Percentiles rank a stretch among this genome's conserved stretches.
phyloP scores from a whole-genome alignment of 148 eudicot genomes.

The Arctostaphylos glauca region DNA sequence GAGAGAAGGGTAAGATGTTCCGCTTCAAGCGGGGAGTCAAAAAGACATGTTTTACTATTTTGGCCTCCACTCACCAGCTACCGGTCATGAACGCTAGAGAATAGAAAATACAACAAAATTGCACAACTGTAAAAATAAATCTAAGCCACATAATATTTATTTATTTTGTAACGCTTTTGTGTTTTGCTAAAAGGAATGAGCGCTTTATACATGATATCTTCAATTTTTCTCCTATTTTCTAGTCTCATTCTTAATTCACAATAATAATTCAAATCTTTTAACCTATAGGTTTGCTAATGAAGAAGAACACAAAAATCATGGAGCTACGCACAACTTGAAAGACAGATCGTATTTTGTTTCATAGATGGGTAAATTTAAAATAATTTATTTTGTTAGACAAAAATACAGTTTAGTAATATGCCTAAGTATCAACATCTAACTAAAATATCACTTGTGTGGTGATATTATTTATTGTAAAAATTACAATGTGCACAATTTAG shows the following conservation, averaged over 20 bases:
- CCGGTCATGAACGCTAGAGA: not conserved
- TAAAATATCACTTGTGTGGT: no score
- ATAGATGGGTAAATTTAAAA: not conserved
- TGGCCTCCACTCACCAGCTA: not conserved
- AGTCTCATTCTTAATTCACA: not conserved
- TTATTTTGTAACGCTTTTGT: no score
- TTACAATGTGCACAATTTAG: no score
- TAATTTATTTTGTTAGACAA: no score
- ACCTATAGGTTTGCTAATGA: not conserved
- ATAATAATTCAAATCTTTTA: not conserved
- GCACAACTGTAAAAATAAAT: not conserved
- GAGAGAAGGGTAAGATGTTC: not conserved
- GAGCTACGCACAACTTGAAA: not conserved
- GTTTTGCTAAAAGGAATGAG: no score
- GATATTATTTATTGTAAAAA: no score
- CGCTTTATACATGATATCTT: no score
- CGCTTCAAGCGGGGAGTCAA: conserved; percentile 11
- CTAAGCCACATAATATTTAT: not conserved
- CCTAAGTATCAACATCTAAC: no score
- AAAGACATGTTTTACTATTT: conserved; percentile 22
- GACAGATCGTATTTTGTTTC: not conserved
- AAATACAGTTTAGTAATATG: no score
- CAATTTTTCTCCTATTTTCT: not conserved
- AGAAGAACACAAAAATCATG: not conserved
- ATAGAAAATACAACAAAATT: not conserved